Base-by-base conservation (phyloP, 768 basidiomycete genomes). In the Hemileccinum impolitum region DNA sequence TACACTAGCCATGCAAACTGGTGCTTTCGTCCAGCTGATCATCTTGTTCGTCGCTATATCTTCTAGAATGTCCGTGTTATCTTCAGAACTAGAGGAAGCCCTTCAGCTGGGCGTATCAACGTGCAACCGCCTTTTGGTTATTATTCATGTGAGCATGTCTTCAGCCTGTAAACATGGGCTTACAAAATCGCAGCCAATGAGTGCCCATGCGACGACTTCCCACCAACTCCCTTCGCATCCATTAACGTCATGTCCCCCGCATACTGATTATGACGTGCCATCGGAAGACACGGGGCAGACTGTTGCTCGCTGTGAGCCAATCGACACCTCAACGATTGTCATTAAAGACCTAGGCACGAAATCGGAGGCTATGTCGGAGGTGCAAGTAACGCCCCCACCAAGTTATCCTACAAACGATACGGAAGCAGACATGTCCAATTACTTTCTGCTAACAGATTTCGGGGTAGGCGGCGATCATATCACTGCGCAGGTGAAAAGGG, bases 1-100 rank as follows among this genome's bases (percentile, higher is more conserved):
- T 50, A 67, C 72, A 25, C 70, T 82, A 21, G 77, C 79, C 30
- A 78, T 91, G 74, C 85, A 85, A 61, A 76, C 80, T 1, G 87
- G 84, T 15, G 82, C 87, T 15, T 92, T 92, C 58, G 70, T 86
- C 12, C 84, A 85, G 52, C 61, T 87, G 14, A 66, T 84, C n/a
- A 60, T 92, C 39, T 70, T 79, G 5, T 71, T 90, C 36, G 70
- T 74, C 19, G 85, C 81, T 12, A 75, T 87, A 34, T 68, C 76
- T 38, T 84, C 85, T 3, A 76, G 88, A 48, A 64, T 87, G 61
- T 69, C 68, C 21, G 58, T 64, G 4, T 59, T 85, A 26, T 61
- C 74, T 19, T 57, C 64, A 32, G 80, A 82, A 52, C 52, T 85
- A 2, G 56, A 62, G 2, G 72, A 75, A 9, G 65, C 64, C 35